Conservation (phyloP, 805 yeast species). For the Candida incommunis region DNA sequence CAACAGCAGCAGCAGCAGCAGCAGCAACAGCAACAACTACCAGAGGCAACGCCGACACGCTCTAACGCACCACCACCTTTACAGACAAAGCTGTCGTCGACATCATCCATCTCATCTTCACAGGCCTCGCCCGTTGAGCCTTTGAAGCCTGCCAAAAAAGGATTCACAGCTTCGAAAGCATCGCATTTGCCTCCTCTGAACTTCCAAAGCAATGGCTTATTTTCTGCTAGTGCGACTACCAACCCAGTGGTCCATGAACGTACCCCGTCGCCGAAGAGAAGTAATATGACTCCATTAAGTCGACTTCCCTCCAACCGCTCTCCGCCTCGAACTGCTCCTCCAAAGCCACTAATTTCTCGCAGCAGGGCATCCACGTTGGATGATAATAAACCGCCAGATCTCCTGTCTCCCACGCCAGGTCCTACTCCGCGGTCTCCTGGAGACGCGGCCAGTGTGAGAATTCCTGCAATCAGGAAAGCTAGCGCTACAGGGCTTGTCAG, state of each 20-base stretch:
- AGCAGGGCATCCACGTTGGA: neutral
- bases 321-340: slow-evolving; percentile 9
- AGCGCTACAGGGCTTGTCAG: slow-evolving; percentile 8
- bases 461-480: slow-evolving; percentile 3
- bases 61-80: neutral
- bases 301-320: slow-evolving; percentile 18
- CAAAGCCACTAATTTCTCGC: slow-evolving; percentile 1
- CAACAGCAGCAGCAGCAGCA: no score
- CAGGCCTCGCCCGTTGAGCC: slow-evolving; percentile 1
- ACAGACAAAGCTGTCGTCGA: slow-evolving; percentile 2
- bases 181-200: neutral
- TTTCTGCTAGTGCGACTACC: neutral
- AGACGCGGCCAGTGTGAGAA: neutral
- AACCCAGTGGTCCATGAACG: slow-evolving; percentile 12
- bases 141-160: neutral
- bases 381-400: slow-evolving; percentile 1
- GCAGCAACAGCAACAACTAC: no score
- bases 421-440: neutral
- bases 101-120: neutral
- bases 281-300: slow-evolving; percentile 14
- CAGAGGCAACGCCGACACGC: neutral
- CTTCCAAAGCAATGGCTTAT: neutral
- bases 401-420: neutral
- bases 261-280: slow-evolving; percentile 35
- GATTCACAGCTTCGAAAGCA: neutral